Evolutionary conservation across 306 rosid genomes (phyloP), one percentile per base, ranked within the genome.

Genomic region (Trifolium repens): DNA sequence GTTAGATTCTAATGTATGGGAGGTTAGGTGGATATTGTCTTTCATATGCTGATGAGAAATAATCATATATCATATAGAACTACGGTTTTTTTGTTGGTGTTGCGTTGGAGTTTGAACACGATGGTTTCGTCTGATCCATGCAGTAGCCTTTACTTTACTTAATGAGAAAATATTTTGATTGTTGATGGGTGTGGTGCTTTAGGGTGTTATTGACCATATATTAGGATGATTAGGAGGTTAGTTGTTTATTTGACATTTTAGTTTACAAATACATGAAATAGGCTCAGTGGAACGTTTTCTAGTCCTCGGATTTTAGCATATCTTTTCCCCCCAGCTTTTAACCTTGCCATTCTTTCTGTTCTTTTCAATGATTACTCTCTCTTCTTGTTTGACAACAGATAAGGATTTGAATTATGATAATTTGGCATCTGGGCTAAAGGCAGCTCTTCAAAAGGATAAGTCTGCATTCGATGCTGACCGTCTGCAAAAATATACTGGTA

Each of bases 401-500:
- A 75, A 89, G 85, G 98, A 94, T 66, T 86, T 94, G 75, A 94
- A 27, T 75, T 94, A 94, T 17, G 93, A 94, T 67, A 53, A 94
- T 83, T 83, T 94, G 84, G 98, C 98, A 14, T 76, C 88, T 30
- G 97, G 96, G 55, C 87, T 94, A 30, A 94, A 87, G 86, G 86
- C 86, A 54, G 91, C 89, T 71, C 84, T 94, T 47, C 87, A 82
- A 72, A 87, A 85, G 47, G 98, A 94, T 61, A 87, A 87, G 77
- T 94, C 97, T 12, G 94, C 87, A 11, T 94, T 94, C 70, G 96
- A 90, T 77, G 96, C 96, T 9, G 96, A 88, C 67, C 96, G 96
- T 47, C 89, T 94, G 83, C 97, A 94, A 78, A 90, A 87, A 73
- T 86, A 86, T 80, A 90, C 96, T 2, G 97, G 98, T 88, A 88